Conservation (phyloP, 2,329 filamentous ascomycete genomes). For the Rutstroemia sp. region DNA sequence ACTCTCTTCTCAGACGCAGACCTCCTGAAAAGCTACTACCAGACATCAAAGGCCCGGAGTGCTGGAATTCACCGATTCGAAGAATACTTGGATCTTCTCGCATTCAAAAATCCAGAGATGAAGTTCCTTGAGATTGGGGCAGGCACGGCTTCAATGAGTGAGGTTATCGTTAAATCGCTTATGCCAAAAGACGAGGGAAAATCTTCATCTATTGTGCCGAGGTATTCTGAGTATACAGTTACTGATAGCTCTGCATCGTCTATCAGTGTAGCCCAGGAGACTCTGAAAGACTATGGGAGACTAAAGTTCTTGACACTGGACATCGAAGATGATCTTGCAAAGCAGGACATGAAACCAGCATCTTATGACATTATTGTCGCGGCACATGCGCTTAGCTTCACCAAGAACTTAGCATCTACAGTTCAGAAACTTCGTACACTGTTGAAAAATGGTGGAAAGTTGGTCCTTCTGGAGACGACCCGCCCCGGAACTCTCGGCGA, state of each 20-base stretch:
- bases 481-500: neutral
- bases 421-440: neutral
- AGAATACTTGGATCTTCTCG: slow-evolving; percentile 4
- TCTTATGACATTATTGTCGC: neutral
- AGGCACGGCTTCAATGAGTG: slow-evolving; percentile 15
- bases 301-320: neutral
- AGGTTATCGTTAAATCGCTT: neutral
- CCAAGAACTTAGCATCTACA: neutral
- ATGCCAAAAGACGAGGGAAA: neutral
- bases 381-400: neutral
- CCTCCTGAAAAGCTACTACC: slow-evolving; percentile 13
- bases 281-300: neutral
- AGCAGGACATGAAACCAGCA: neutral
- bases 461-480: neutral
- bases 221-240: neutral
- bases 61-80: slow-evolving; percentile 4
- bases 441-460: neutral
- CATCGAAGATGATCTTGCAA: neutral
- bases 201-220: neutral
- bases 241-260: neutral
- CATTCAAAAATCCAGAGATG: slow-evolving; percentile 18
- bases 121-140: slow-evolving; percentile 22
- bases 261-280: neutral
- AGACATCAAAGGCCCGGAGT: neutral
- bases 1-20: slow-evolving; percentile 13